Evolutionary conservation across 2,329 filamentous ascomycete genomes (phyloP).

Genomic region (Mycosphaerella arachidis): DNA sequence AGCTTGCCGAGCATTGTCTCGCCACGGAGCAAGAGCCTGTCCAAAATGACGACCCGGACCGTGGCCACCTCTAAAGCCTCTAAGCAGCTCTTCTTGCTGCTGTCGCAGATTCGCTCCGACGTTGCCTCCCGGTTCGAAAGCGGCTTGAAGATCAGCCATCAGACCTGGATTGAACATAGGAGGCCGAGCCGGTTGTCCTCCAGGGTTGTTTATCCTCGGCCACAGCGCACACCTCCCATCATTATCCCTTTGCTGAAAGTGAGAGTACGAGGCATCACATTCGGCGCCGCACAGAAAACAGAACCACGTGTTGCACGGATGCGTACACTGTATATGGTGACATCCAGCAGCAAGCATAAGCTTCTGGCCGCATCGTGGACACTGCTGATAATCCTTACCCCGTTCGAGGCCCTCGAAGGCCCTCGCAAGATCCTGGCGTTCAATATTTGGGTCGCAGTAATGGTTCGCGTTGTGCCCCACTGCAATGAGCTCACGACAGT

Average conservation of each 20-base stretch:
- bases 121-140: neutral
- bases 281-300: conserved; percentile 7
- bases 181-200: too few species aligned
- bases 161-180: neutral
- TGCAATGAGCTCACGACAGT: neutral
- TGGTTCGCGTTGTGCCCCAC: neutral
- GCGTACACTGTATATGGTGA: neutral
- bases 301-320: neutral
- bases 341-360: neutral
- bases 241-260: neutral
- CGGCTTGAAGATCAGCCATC: neutral
- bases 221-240: neutral
- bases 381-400: neutral
- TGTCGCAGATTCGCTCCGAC: neutral
- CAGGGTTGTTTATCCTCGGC: neutral
- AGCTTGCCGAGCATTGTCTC: neutral
- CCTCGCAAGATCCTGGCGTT: neutral
- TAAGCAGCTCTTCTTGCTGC: neutral
- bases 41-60: neutral
- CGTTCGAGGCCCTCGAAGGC: neutral
- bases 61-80: neutral
- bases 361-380: neutral
- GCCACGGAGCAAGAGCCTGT: neutral
- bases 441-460: neutral
- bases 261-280: neutral